phyloP scores from a whole-genome alignment of 2,329 filamentous ascomycete species.

The Epichloe bromicola region DNA sequence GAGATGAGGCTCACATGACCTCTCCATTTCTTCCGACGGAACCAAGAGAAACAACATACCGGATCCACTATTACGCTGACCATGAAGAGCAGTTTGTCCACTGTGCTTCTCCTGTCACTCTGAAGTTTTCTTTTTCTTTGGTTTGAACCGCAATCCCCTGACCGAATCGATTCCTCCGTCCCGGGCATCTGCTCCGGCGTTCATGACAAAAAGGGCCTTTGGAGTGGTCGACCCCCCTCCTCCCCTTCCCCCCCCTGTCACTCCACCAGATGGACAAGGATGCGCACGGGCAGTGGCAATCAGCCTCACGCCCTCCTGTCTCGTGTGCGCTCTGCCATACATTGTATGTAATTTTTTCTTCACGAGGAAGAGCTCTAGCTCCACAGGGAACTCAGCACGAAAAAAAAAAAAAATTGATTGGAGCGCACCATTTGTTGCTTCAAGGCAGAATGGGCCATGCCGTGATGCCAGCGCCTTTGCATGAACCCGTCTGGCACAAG shows the following conservation, averaged over 20 bases:
- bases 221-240: background rate
- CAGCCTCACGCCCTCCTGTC: conserved; percentile 3
- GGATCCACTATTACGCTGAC: too few relatives aligned
- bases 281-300: conserved; percentile 3
- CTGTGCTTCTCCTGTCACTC: background rate
- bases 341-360: background rate
- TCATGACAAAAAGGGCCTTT: background rate
- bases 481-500: background rate
- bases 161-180: background rate
- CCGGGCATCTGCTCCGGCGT: background rate
- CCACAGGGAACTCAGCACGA: background rate
- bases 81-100: background rate
- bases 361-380: background rate
- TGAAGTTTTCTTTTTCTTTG: background rate
- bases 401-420: background rate
- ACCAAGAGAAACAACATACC: background rate
- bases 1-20: background rate
- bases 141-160: background rate
- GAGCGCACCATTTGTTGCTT: background rate
- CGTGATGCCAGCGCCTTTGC: background rate
- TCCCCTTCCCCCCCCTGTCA: background rate
- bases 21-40: background rate
- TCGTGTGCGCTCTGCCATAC: background rate
- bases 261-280: background rate
- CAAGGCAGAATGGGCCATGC: background rate